Evolutionary conservation across 2,329 filamentous ascomycete species (phyloP).

Genomic region (Aspergillus jensenii): DNA sequence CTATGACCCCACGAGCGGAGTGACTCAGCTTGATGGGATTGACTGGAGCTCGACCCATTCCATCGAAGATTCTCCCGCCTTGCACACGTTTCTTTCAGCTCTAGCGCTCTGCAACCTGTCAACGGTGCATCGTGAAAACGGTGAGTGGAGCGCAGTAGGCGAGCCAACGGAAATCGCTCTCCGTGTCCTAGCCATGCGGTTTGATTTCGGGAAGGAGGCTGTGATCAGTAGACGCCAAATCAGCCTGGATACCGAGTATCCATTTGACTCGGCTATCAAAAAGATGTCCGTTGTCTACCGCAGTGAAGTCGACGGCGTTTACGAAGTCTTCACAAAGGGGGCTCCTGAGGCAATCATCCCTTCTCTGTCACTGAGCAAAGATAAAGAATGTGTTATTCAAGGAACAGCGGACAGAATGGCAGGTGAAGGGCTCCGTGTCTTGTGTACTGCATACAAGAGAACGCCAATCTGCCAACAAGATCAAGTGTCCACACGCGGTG

Average conservation of each 20-base stretch:
- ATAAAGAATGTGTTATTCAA: conserved; percentile 18
- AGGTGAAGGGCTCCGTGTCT: conserved; percentile 59
- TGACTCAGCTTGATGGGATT: conserved; percentile 40
- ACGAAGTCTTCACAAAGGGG: conserved; percentile 45
- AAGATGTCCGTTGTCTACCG: conserved; percentile 50
- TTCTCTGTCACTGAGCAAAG: conserved; percentile 20
- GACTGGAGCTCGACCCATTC: conserved; percentile 28
- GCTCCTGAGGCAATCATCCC: conserved; percentile 45
- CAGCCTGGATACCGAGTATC: conserved; percentile 53
- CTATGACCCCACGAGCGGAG: conserved; percentile 55
- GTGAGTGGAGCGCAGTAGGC: conserved; percentile 57
- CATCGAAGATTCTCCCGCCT: conserved; percentile 28
- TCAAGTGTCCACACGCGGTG: conserved; percentile 39
- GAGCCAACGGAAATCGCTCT: conserved; percentile 68
- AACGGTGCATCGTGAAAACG: conserved; percentile 46
- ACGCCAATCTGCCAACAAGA: conserved; percentile 31
- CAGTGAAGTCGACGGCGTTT: conserved; percentile 23
- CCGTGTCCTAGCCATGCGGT: conserved; percentile 64
- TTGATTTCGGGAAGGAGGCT: conserved; percentile 49
- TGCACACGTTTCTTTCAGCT: conserved; percentile 54
- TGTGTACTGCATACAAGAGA: conserved; percentile 53
- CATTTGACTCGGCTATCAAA: conserved; percentile 72
- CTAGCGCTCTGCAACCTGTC: conserved; percentile 58
- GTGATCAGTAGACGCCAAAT: conserved; percentile 34
- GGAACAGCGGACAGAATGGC: conserved; percentile 56